Conservation (phyloP, 805 yeast genomes). For the Wickerhamomyces bisporus region DNA sequence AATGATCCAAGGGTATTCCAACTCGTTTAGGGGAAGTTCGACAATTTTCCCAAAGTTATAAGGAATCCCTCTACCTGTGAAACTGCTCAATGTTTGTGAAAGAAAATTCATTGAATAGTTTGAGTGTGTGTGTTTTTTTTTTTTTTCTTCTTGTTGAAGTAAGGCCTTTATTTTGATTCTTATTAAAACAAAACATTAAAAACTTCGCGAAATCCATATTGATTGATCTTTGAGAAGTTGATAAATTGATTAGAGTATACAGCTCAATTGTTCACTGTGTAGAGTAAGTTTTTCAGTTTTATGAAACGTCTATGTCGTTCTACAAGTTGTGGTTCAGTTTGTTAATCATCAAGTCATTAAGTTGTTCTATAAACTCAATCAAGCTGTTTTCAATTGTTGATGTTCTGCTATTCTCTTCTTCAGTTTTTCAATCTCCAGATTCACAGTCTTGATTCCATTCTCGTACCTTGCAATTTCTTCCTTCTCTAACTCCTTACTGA, state of each 20-base stretch:
- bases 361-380: background rate
- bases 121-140: too few species aligned
- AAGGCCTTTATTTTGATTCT: too few species aligned
- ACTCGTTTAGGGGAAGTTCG: conserved; percentile 25
- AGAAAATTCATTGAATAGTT: conserved; percentile 75
- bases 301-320: too few species aligned
- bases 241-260: too few species aligned
- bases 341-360: background rate
- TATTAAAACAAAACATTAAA: too few species aligned
- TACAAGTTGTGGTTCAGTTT: too few species aligned
- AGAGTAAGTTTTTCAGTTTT: too few species aligned
- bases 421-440: conserved; percentile 38
- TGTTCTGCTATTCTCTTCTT: conserved; percentile 31
- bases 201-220: too few species aligned
- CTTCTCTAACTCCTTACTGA: conserved; percentile 49
- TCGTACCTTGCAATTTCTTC: conserved; percentile 60
- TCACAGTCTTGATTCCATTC: conserved; percentile 38
- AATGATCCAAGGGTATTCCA: conserved; percentile 53
- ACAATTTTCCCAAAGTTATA: conserved; percentile 46
- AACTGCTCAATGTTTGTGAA: conserved; percentile 53
- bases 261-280: too few species aligned
- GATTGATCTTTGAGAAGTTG: too few species aligned
- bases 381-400: conserved; percentile 12
- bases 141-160: too few species aligned
- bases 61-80: conserved; percentile 56